phyloP scores from a whole-genome alignment of 805 yeast genomes.

The Nakazawaea peltata region DNA sequence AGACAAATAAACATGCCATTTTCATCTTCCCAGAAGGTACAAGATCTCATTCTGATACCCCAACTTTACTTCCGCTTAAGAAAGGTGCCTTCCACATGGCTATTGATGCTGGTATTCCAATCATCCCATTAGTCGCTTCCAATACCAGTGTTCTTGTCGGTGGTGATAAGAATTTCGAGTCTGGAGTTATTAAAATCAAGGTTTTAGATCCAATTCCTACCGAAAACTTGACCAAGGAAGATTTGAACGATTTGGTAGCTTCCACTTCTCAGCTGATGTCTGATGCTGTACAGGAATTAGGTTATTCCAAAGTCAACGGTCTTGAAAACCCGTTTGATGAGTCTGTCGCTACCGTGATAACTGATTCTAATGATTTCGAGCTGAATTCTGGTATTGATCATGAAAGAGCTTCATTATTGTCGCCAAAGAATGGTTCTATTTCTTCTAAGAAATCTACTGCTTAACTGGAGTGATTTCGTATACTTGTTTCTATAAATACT shows the following conservation, averaged over 20 bases:
- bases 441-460: no score
- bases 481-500: no score
- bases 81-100: conserved; percentile 99
- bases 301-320: conserved; percentile 30
- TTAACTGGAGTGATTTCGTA: no score
- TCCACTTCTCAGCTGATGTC: conserved; percentile 55
- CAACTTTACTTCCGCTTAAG: conserved; percentile 79
- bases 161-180: conserved; percentile 53
- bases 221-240: conserved; percentile 58
- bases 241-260: conserved; percentile 53
- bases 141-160: conserved; percentile 74
- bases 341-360: neutral
- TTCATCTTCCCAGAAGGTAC: conserved; percentile 98
- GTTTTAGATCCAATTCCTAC: conserved; percentile 81
- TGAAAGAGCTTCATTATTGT: conserved; percentile 8
- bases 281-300: conserved; percentile 28
- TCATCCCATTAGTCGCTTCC: conserved; percentile 81
- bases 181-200: conserved; percentile 69
- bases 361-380: neutral
- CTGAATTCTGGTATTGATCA: conserved; percentile 2
- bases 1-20: conserved; percentile 58
- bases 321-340: conserved; percentile 5
- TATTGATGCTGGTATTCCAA: conserved; percentile 81
- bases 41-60: conserved; percentile 65
- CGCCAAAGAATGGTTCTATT: conserved; percentile 2